A percentile compares a stretch with the other conserved stretches of the same genome.
Evolutionary conservation across 2,329 filamentous ascomycete genomes (phyloP).

Genomic region (Pleurostoma richardsiae): DNA sequence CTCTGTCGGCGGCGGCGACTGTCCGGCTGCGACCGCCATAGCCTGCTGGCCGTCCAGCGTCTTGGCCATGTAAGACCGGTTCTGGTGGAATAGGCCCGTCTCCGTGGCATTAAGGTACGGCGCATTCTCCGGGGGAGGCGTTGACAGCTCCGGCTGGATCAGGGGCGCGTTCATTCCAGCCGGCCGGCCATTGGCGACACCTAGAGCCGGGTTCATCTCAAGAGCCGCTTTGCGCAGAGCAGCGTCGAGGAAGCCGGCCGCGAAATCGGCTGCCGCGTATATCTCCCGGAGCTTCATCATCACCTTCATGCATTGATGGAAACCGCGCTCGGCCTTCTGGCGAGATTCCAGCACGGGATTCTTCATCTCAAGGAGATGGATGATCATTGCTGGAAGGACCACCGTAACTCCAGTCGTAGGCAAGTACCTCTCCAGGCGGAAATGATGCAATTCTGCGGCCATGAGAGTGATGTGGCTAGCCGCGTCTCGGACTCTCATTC

Average conservation of each 20-base stretch:
- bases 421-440: constrained; percentile 71
- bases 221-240: constrained; percentile 85
- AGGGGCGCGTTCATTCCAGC: constrained; percentile 6
- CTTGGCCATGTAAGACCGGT: constrained; percentile 26
- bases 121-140: constrained; percentile 48
- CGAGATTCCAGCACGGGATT: constrained; percentile 68
- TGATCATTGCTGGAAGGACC: constrained; percentile 87
- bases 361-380: constrained; percentile 89
- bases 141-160: constrained; percentile 25
- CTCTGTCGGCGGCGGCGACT: constrained; percentile 40
- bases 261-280: constrained; percentile 92
- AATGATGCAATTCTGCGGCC: constrained; percentile 67
- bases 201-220: constrained; percentile 46
- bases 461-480: constrained; percentile 83
- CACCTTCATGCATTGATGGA: constrained; percentile 88
- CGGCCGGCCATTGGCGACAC: constrained; percentile 11
- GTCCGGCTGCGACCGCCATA: constrained; percentile 23
- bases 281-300: constrained; percentile 83
- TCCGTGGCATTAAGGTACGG: constrained; percentile 19
- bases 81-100: constrained; percentile 9
- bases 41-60: constrained; percentile 17
- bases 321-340: constrained; percentile 70
- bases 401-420: constrained; percentile 90
- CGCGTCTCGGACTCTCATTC: constrained; percentile 76
- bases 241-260: constrained; percentile 90